A percentile compares a stretch with the other conserved stretches of the same genome.
These are phyloP conservation scores for Ophiosphaerella herpotricha DNA, from an alignment of 2,329 filamentous ascomycete species.

Conservation along the genomic window DNA sequence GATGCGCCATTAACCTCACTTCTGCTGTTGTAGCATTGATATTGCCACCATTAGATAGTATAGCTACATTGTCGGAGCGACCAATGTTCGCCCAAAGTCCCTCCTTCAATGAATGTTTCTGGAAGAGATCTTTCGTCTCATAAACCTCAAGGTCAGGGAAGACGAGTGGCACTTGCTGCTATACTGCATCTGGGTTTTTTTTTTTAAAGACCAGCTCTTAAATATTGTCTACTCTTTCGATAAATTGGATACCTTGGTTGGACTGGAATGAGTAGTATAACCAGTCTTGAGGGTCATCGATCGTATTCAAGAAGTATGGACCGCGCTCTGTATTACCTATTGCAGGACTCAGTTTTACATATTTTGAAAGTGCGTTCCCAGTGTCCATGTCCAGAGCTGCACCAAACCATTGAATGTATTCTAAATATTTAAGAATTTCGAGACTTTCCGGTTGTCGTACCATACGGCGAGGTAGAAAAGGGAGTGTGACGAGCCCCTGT, in stretches of 20 bases:
- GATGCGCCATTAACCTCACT: background rate
- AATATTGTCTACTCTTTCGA: background rate
- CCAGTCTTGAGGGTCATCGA: slow-evolving; percentile 6
- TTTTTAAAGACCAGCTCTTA: slow-evolving; percentile 10
- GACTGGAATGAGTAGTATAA: slow-evolving; percentile 7
- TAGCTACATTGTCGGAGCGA: slow-evolving; percentile 53
- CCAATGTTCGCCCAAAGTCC: slow-evolving; percentile 20
- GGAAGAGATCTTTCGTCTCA: slow-evolving; percentile 24
- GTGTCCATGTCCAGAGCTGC: slow-evolving; percentile 3
- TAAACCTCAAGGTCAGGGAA: slow-evolving; percentile 24
- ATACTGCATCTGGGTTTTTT: background rate
- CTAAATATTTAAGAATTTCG: slow-evolving; percentile 1
- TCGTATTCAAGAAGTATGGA: slow-evolving; percentile 1
- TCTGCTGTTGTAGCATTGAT: slow-evolving; percentile 24
- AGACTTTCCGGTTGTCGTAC: background rate
- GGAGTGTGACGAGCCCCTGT: background rate
- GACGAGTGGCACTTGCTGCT: slow-evolving; percentile 23
- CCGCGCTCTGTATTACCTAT: slow-evolving; percentile 12
- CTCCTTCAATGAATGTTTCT: slow-evolving; percentile 1
- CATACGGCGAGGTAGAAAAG: background rate
- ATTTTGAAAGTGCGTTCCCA: background rate
- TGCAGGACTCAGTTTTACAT: slow-evolving; percentile 1
- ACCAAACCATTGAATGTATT: slow-evolving; percentile 6
- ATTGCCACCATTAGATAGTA: slow-evolving; percentile 59
- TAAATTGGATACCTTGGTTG: slow-evolving; percentile 3